These are phyloP conservation scores for Penicillium cinerascens DNA, from an alignment of 495 filamentous ascomycete genomes.

Conservation along the genomic window DNA sequence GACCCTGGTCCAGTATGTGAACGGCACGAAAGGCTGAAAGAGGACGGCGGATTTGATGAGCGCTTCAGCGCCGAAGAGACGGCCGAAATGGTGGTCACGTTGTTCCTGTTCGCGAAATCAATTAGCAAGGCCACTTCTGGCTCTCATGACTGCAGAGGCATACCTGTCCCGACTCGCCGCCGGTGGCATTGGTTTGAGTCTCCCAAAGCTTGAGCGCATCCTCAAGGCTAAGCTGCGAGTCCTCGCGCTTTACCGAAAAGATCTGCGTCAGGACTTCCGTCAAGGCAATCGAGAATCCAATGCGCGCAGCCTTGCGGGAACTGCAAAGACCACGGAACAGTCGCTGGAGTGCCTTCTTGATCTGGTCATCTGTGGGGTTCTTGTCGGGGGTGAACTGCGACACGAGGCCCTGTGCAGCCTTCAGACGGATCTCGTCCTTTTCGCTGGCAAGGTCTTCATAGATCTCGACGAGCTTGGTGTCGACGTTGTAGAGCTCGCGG, in stretches of 20 bases:
- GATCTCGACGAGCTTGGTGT: slow-evolving; percentile 50
- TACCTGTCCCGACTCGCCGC: slow-evolving; percentile 62
- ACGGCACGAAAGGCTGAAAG: slow-evolving; percentile 47
- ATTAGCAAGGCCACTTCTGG: slow-evolving; percentile 15
- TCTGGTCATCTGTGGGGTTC: slow-evolving; percentile 38
- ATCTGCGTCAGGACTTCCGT: slow-evolving; percentile 73
- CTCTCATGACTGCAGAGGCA: slow-evolving; percentile 4
- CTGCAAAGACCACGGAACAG: slow-evolving; percentile 88
- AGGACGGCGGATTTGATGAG: slow-evolving; percentile 76
- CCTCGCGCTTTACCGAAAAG: slow-evolving; percentile 27
- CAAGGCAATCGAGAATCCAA: slow-evolving; percentile 88
- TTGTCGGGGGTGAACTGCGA: slow-evolving; percentile 45
- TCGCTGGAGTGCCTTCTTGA: slow-evolving; percentile 49
- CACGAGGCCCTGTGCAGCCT: slow-evolving; percentile 44
- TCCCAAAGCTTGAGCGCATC: slow-evolving; percentile 63
- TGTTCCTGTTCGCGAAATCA: slow-evolving; percentile 58
- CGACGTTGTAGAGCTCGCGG: slow-evolving; percentile 43
- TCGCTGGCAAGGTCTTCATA: slow-evolving; percentile 55
- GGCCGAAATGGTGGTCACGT: slow-evolving; percentile 78
- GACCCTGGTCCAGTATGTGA: slow-evolving; percentile 58
- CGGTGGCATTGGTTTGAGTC: slow-evolving; percentile 60
- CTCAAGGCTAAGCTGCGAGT: slow-evolving; percentile 37
- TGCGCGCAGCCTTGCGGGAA: slow-evolving; percentile 79
- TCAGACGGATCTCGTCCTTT: slow-evolving; percentile 48
- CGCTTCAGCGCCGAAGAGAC: slow-evolving; percentile 80